Conservation (phyloP, 2,329 filamentous ascomycete species). For the Nothomitra cinnamomea region DNA sequence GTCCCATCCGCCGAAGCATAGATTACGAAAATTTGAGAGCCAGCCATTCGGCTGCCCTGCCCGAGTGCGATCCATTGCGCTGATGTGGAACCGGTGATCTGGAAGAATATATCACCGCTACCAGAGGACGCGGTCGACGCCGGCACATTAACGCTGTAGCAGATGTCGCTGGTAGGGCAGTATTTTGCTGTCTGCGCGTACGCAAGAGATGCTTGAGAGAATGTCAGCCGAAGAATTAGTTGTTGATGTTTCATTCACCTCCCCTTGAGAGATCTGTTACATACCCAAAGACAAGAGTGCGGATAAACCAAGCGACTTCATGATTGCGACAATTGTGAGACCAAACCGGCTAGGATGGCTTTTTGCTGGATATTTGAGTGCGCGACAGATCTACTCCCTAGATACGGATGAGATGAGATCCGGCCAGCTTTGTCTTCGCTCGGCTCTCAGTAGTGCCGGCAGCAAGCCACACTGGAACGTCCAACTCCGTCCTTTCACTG, state of each 20-base stretch:
- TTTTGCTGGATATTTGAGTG: no score
- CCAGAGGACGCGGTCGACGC: constrained; percentile 31
- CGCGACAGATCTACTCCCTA: no score
- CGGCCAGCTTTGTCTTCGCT: no score
- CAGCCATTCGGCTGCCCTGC: constrained; percentile 35
- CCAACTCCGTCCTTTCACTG: no score
- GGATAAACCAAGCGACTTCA: no score
- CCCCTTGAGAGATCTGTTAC: neutral
- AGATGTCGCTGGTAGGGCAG: neutral
- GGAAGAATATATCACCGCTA: constrained; percentile 39
- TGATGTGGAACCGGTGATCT: constrained; percentile 34
- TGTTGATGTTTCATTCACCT: neutral
- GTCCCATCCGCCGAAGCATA: constrained; percentile 34
- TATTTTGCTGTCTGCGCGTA: neutral
- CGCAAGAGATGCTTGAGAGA: neutral
- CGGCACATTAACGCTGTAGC: constrained; percentile 38
- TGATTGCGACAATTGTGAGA: no score
- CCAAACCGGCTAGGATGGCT: no score
- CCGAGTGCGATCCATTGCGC: constrained; percentile 39
- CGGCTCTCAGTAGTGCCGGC: no score
- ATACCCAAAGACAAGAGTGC: no score
- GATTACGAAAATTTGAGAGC: constrained; percentile 40
- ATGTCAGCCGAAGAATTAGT: neutral
- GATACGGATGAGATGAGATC: no score
- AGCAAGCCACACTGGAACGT: no score